Evolutionary conservation across 495 filamentous ascomycete species (phyloP), one percentile per base, ranked within the genome.

Genomic region (Pseudevernia furfuracea): DNA sequence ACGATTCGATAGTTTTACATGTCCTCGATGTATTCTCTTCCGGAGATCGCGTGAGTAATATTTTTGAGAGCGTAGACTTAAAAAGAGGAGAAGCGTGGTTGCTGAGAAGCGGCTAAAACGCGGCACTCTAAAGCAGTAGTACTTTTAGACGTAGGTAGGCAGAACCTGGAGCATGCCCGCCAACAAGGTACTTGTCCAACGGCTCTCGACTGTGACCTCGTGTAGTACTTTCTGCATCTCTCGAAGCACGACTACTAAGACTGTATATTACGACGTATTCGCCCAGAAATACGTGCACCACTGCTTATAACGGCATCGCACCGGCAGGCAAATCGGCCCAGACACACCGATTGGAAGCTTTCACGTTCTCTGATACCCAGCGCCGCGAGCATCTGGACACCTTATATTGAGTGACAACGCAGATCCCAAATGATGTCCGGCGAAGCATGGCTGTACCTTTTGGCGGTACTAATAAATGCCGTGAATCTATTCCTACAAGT

Each of bases 401-500:
- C 36, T 59, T 25, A 19, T 7, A 39, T 38, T 49, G 21, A 32
- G 43, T 32, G 43, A 49, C 38, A 52, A 41, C 15, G 21, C 14
- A 25, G 10, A 21, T 57, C 25, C 37, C 56, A 56, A 44, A 71
- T 68, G 68, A 98, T 98, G 93, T 97, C 93, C 70, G 93, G 93
- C 73, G 93, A 98, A 86, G 94, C 93, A 79, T 98, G 93, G 95
- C 84, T 99, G 75, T 99, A 96, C 82, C 88, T 99, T 70, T 83
- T 99, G 77, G 88, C 94, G 78, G 95, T 99, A 77, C 84, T 99
- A 74, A 94, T 99, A 81, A 99, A 99, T 83, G 95, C 95, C 79
- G 94, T 97, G 85, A 99, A 99, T 84, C 85, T 99, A 69, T 99
- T 99, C 78, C 85, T 99, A 59, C 95, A 99, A 79, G 95, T 99